Base-by-base conservation (phyloP, 1,139 yeast species). In the Yamadazyma dendronema region DNA sequence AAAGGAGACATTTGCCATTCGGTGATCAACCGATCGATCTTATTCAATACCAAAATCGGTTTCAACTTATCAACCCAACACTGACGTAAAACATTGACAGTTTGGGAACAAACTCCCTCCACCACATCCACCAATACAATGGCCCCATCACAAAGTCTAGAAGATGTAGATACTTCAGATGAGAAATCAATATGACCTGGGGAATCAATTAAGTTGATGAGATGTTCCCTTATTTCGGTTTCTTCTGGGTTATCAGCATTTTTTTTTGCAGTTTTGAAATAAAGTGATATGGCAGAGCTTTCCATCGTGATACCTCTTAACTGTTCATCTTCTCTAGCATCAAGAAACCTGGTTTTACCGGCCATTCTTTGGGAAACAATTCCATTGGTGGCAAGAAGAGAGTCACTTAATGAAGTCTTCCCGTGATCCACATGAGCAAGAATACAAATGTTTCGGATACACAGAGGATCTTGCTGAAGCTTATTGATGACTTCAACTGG, bases 381-480 rank as follows among this genome's bases (percentile, higher is more conserved):
- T 37, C 98, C 98, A 63, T 94, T 94, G 35, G 96, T 84, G 21
- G 98, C 97, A 35, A 94, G 65, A 36, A 94, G 67, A 6, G 96
- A 86, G 60, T 94, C 99, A 37, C 96, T 85, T 31, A 94, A 68
- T 2, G 97, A 87, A 0, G 99, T 94, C 63, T 92, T 94, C 30
- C 99, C 99, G 58, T 94, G 99, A 58, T 94, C 99, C 23, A 94
- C 98, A 62, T 94, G 99, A 1, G 99, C 99, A 37, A 94, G 70
- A 44, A 94, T 89, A 61, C 98, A 94, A 32, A 94, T 88, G 60
- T 94, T 94, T 42, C 98, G 72, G 25, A 92, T 80, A 43, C 79
- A 67, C 9, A 74, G 65, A 1, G 96, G 81, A 46, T 82, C 76
- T 47, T 69, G 70, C 59, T 92, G 97, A 19, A 90, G 65, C 42